Evolutionary conservation across 2,329 filamentous ascomycete genomes (phyloP), one percentile per base, ranked within the genome.

Genomic region (Polytolypa hystricis): DNA sequence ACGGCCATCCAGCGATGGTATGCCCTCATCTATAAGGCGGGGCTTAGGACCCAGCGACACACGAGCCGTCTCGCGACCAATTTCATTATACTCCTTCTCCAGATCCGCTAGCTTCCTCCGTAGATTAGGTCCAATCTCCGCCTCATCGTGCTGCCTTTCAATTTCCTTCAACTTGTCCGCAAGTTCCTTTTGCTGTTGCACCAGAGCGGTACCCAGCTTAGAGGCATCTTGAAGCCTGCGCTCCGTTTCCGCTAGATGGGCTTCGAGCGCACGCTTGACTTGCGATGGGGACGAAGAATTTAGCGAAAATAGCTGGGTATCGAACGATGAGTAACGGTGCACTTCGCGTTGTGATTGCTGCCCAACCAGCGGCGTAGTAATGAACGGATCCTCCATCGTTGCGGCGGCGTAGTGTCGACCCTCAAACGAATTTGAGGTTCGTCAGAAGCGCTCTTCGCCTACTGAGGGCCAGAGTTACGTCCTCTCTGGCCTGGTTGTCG

Each of bases 11-110:
- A 62, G 51, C 15, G 58, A 55, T 36, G 62, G 65, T 11, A 66
- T 67, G 19, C 62, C 63, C 37, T 60, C 42, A 30, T 56, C 56
- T 12, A 81, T 75, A 15, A 84, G 74, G 51, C 85, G 75, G 7
- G 73, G 68, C 57, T 86, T 86, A 48, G 91, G 91, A 21, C 78
- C 82, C 42, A 96, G 65, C 56, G 95, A 89, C 2, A 84, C 86
- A 46, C 89, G 74, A 29, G 89, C 85, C 32, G 83, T 91, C 57
- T 96, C 89, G 44, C 81, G 74, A 9, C 87, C 86, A 31, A 96
- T 79, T 54, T 95, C 87, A 57, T 93, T 89, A 64, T 93, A 96
- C 53, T 98, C 91, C 58, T 77, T 84, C 59, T 98, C 91, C 41
- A 98, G 77, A 44, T 93, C 86, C 10, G 77, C 71, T 36, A 98